phyloP scores from a whole-genome alignment of 169 alveolate species.

The Plasmodium chabaudi region DNA sequence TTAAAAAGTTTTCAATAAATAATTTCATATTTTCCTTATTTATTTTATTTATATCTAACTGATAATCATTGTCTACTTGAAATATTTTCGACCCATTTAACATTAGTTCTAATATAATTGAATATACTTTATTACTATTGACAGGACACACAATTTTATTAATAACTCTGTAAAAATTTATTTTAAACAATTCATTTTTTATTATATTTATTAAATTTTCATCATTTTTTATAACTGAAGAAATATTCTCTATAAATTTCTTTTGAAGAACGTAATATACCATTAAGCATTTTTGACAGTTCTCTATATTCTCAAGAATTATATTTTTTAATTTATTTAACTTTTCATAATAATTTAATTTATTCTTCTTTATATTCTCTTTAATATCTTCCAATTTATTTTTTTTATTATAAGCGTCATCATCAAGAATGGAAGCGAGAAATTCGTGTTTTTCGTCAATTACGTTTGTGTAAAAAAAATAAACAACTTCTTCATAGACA shows the following conservation, averaged over 20 bases:
- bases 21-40: constrained; percentile 29
- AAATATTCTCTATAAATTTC: constrained; percentile 34
- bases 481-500: constrained; percentile 27
- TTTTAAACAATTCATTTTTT: constrained; percentile 48
- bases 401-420: constrained; percentile 9
- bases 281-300: constrained; percentile 66
- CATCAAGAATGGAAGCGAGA: constrained; percentile 23
- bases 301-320: constrained; percentile 46
- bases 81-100: constrained; percentile 61
- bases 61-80: constrained; percentile 32
- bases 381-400: constrained; percentile 1
- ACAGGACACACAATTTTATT: constrained; percentile 42
- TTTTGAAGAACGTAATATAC: constrained; percentile 54
- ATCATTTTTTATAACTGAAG: constrained; percentile 24
- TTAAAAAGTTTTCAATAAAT: constrained; percentile 39
- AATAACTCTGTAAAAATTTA: constrained; percentile 39
- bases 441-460: constrained; percentile 44
- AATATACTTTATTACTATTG: constrained; percentile 27
- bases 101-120: constrained; percentile 48
- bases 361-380: constrained; percentile 12
- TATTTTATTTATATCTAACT: constrained; percentile 33
- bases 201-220: constrained; percentile 34
- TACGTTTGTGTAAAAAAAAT: constrained; percentile 37
- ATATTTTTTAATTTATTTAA: constrained; percentile 23
- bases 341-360: constrained; percentile 10